Evolutionary conservation across 352 stramenopile species (phyloP).

Genomic region (Phytophthora brassicae): DNA sequence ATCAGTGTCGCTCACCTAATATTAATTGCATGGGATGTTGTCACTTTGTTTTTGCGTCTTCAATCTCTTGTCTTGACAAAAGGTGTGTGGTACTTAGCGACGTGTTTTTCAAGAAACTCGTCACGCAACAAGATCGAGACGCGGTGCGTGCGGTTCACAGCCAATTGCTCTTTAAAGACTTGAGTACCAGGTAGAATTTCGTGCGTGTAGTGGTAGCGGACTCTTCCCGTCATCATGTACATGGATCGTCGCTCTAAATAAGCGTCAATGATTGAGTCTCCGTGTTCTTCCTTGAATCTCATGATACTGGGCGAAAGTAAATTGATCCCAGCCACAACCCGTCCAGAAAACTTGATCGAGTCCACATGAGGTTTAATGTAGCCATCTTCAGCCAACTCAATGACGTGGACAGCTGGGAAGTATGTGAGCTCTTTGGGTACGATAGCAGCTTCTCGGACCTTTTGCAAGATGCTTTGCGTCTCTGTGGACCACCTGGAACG

Average conservation of each 20-base stretch:
- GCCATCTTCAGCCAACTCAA: conserved; percentile 77
- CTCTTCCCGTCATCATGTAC: conserved; percentile 85
- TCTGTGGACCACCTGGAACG: conserved; percentile 78
- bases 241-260: conserved; percentile 74
- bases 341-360: conserved; percentile 86
- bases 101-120: conserved; percentile 49
- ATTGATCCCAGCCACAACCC: conserved; percentile 75
- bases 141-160: conserved; percentile 69
- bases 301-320: conserved; percentile 83
- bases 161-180: conserved; percentile 51
- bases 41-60: no score
- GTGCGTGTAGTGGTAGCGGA: conserved; percentile 88
- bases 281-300: conserved; percentile 82
- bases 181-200: conserved; percentile 76
- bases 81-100: conserved; percentile 40
- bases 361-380: conserved; percentile 89
- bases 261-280: conserved; percentile 66
- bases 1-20: conserved; percentile 31
- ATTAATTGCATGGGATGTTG: conserved; percentile 32
- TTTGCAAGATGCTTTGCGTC: conserved; percentile 62
- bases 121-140: conserved; percentile 87
- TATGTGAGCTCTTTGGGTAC: conserved; percentile 66
- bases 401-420: conserved; percentile 79
- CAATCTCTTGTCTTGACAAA: no score
- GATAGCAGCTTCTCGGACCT: conserved; percentile 57